Evolutionary conservation across 805 yeast genomes (phyloP).

Genomic region (Ogataea populi-albae): DNA sequence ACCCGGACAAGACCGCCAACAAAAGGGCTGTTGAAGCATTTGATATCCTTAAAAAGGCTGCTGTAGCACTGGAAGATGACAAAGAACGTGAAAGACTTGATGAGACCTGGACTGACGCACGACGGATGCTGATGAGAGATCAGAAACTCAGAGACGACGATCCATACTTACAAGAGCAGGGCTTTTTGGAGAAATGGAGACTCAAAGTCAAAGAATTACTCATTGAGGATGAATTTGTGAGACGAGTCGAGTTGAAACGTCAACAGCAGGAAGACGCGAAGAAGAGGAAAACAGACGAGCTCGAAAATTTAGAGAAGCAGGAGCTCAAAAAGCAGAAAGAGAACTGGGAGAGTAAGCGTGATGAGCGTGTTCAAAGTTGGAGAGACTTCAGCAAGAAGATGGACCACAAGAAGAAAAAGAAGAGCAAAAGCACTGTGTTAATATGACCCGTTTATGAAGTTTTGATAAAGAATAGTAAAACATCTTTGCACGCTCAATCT

Average conservation of each 20-base stretch:
- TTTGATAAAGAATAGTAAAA: too few relatives aligned
- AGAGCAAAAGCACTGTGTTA: constrained; percentile 40
- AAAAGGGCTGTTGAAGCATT: constrained; percentile 63
- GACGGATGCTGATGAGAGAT: constrained; percentile 36
- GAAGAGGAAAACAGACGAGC: constrained; percentile 33
- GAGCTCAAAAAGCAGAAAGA: constrained; percentile 35
- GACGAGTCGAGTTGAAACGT: constrained; percentile 40
- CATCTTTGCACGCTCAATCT: too few relatives aligned
- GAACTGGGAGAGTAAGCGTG: constrained; percentile 64
- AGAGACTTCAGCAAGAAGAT: constrained; percentile 44
- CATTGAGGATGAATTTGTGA: constrained; percentile 44
- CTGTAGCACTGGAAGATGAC: constrained; percentile 38
- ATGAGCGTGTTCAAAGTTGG: constrained; percentile 59
- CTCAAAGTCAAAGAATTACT: constrained; percentile 40
- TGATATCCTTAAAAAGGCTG: constrained; percentile 56
- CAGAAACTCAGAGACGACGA: constrained; percentile 38
- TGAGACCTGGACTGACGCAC: constrained; percentile 42
- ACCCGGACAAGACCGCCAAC: constrained; percentile 63
- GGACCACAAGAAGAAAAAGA: constrained; percentile 46
- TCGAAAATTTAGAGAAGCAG: constrained; percentile 29
- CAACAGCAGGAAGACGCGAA: constrained; percentile 41
- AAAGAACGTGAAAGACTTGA: constrained; percentile 41
- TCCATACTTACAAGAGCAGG: constrained; percentile 32
- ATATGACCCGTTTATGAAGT: too few relatives aligned
- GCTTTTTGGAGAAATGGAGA: constrained; percentile 41